Evolutionary conservation across 352 stramenopile species (phyloP).

Genomic region (Globisporangium carolinianum): DNA sequence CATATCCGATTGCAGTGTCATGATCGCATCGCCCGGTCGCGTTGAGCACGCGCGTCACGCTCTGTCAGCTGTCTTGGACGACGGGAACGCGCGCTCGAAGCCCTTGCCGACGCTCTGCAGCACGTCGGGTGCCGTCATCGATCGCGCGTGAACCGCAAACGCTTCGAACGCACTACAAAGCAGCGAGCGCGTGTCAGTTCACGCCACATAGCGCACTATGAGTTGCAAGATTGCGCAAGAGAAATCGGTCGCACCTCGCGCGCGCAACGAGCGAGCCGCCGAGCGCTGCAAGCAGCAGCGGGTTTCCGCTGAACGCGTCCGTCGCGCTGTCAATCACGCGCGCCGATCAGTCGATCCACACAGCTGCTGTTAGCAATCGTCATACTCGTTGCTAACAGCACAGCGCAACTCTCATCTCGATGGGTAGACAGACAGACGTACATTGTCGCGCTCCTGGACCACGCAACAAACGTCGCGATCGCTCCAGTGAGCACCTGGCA

Average conservation of each 20-base stretch:
- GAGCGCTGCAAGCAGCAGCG: conserved; percentile 61
- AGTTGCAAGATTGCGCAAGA: too few species aligned
- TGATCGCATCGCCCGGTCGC: too few species aligned
- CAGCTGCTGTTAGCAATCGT: not conserved
- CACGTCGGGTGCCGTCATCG: conserved; percentile 83
- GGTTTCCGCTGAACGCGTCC: conserved; percentile 31
- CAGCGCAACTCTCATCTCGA: too few species aligned
- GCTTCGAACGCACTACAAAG: conserved; percentile 35
- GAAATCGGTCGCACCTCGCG: conserved; percentile 32
- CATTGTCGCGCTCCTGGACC: conserved; percentile 41
- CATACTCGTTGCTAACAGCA: not conserved
- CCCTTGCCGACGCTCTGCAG: conserved; percentile 58
- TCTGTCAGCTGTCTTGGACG: not conserved
- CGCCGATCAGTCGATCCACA: conserved; percentile 1
- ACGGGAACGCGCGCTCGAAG: conserved; percentile 40
- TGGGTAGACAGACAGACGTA: conserved; percentile 14
- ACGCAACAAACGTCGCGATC: conserved; percentile 75
- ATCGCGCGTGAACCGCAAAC: conserved; percentile 60
- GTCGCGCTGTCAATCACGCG: too few species aligned
- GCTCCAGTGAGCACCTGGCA: conserved; percentile 71
- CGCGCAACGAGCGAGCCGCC: conserved; percentile 78
- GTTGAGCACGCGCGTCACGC: too few species aligned
- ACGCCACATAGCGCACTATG: not conserved
- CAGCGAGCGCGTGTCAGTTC: too few species aligned
- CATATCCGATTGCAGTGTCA: too few species aligned